These are phyloP conservation scores for Phenoliferia sp. DNA, from an alignment of 1,284 basidiomycete genomes.

Conservation along the genomic window DNA sequence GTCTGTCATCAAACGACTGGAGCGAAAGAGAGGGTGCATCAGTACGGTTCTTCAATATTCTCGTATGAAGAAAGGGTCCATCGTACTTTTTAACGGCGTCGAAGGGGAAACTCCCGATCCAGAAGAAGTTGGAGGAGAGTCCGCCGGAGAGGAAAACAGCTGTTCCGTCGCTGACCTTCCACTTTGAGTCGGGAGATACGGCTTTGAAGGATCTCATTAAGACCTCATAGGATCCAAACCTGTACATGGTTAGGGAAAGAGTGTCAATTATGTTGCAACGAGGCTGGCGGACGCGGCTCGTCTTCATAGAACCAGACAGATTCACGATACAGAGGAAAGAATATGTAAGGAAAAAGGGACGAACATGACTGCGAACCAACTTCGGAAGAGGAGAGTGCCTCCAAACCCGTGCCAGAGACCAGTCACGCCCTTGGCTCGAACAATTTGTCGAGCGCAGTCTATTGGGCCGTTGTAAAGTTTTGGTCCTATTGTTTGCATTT, in stretches of 20 bases:
- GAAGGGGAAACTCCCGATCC: conserved; percentile 62
- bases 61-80: conserved; percentile 13
- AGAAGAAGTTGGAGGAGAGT: conserved; percentile 42
- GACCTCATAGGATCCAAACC: conserved; percentile 41
- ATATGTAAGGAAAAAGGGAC: conserved; percentile 5
- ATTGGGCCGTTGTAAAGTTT: conserved; percentile 29
- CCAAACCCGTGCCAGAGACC: conserved; percentile 43
- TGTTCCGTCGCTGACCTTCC: conserved; percentile 56
- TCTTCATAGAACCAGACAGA: no score
- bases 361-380: conserved; percentile 41
- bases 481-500: conserved; percentile 61
- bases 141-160: conserved; percentile 62
- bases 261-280: background rate
- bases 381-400: conserved; percentile 43
- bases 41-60: background rate
- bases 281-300: no score
- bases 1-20: conserved; percentile 44
- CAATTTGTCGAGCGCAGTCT: conserved; percentile 42
- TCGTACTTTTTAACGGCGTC: conserved; percentile 72
- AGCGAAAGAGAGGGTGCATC: conserved; percentile 7
- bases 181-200: conserved; percentile 16
- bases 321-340: background rate
- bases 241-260: no score
- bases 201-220: conserved; percentile 34
- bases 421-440: conserved; percentile 34